phyloP scores from a whole-genome alignment of 176 grass and related monocot genomes.

The Zea mays region DNA sequence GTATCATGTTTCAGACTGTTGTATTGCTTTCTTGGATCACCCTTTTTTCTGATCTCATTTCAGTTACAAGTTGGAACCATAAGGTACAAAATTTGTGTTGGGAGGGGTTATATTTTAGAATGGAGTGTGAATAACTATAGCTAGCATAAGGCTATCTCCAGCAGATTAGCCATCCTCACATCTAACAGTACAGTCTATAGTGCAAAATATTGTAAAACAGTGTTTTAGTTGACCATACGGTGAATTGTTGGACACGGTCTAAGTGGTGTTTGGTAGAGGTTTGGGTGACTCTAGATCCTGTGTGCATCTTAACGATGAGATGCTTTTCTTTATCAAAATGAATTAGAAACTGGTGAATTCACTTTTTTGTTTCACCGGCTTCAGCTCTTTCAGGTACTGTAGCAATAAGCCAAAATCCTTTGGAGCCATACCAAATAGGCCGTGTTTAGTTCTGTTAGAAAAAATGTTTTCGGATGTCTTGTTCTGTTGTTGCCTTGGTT shows the following conservation, averaged over 20 bases:
- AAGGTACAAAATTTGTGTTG: background rate
- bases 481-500: too few relatives aligned
- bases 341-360: background rate
- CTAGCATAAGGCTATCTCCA: background rate
- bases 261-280: background rate
- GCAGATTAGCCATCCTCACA: too few relatives aligned
- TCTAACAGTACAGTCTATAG: too few relatives aligned
- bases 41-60: constrained; percentile 3
- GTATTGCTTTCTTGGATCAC: background rate
- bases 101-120: background rate
- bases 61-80: background rate
- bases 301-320: background rate
- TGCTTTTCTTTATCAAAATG: background rate
- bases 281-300: too few relatives aligned
- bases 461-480: too few relatives aligned
- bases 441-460: too few relatives aligned
- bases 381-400: background rate
- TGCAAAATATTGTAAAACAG: too few relatives aligned
- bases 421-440: too few relatives aligned
- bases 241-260: too few relatives aligned
- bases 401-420: background rate
- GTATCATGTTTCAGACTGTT: constrained; percentile 23
- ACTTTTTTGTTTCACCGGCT: background rate
- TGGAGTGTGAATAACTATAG: background rate
- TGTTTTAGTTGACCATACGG: too few relatives aligned